phyloP scores from a whole-genome alignment of 192 early-diverging fungal genomes.

The Coemansia sp. region DNA sequence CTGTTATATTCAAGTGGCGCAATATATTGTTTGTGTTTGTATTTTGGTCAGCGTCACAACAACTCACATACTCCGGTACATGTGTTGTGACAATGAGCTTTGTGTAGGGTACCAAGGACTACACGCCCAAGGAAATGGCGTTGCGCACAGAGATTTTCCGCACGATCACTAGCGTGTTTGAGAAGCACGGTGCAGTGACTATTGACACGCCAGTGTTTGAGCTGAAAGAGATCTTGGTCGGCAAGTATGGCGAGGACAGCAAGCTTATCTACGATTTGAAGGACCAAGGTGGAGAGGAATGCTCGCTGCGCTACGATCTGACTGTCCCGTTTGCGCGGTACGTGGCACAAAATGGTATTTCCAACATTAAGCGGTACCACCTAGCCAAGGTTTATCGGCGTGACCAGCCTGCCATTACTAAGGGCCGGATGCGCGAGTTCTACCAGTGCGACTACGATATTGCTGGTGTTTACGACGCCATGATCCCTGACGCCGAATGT shows the following conservation, averaged over 20 bases:
- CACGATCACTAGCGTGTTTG: constrained; percentile 86
- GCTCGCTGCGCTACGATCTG: constrained; percentile 94
- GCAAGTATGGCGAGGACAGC: constrained; percentile 98
- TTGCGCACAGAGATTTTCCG: constrained; percentile 88
- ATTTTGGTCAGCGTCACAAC: not conserved
- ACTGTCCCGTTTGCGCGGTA: constrained; percentile 98
- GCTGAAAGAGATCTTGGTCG: constrained; percentile 92
- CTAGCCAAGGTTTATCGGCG: constrained; percentile 98
- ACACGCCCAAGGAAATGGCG: constrained; percentile 96
- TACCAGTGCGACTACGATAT: constrained; percentile 99
- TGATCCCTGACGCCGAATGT: constrained; percentile 97
- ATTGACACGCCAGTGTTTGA: constrained; percentile 99
- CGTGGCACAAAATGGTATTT: constrained; percentile 86
- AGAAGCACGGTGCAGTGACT: constrained; percentile 95
- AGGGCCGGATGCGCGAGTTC: constrained; percentile 99
- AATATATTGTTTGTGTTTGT: not conserved
- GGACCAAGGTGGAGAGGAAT: constrained; percentile 96
- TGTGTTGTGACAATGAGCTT: constrained; percentile 20
- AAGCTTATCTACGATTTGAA: constrained; percentile 98
- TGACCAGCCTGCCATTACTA: constrained; percentile 97
- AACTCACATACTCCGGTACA: constrained; percentile 2
- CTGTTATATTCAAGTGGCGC: constrained; percentile 3
- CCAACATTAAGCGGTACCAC: constrained; percentile 94
- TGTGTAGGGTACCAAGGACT: constrained; percentile 88
- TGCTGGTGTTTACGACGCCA: constrained; percentile 90